Base-by-base conservation (phyloP, 768 basidiomycete species). In the Filobasidium wieringae region DNA sequence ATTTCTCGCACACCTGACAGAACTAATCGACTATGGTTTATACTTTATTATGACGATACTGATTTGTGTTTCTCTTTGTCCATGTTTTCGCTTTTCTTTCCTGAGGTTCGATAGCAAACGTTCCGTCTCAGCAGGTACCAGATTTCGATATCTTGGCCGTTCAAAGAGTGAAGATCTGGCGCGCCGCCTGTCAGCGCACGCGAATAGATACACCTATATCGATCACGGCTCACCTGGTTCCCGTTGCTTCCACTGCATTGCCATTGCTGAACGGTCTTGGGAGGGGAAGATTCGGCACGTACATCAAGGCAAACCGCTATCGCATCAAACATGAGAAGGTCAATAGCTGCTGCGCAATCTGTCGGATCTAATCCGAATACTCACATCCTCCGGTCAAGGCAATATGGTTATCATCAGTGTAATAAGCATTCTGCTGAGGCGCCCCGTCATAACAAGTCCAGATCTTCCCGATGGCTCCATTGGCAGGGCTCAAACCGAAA, bases 391-490 rank as follows among this genome's bases (percentile, higher is more conserved):
- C 37, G 6, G 51, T 53, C 9, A 59, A 40, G 36, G 58, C 58
- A 45, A 60, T 60, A 40, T 51, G 36, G 51, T 59, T 50, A 58
- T 63, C 61, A 22, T 47, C 43, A 14, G 43, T 63, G 53, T 59
- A 59, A 55, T 59, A 64, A 57, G 58, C 62, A 17, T 55, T 47
- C 51, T 65, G 60, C 19, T 47, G 52, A 29, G 49, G 31, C 11
- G 60, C 33, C 12, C 50, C 51, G 34, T 41, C 33, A 51, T 62
- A 65, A 50, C 58, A 59, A 29, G 58, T 59, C 58, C 58, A 59
- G 22, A 53, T 33, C 53, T 59, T 59, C 22, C 45, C 24, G 4
- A 43, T 27, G 17, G 45, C 24, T 1, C 56, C 56, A 19, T 51
- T 54, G 1, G 17, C 49, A 24, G 62, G 58, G 1, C 29, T 36